Evolutionary conservation across 768 basidiomycete genomes (phyloP), one percentile per base, ranked within the genome.

Genomic region (Boletus subcaerulescens): DNA sequence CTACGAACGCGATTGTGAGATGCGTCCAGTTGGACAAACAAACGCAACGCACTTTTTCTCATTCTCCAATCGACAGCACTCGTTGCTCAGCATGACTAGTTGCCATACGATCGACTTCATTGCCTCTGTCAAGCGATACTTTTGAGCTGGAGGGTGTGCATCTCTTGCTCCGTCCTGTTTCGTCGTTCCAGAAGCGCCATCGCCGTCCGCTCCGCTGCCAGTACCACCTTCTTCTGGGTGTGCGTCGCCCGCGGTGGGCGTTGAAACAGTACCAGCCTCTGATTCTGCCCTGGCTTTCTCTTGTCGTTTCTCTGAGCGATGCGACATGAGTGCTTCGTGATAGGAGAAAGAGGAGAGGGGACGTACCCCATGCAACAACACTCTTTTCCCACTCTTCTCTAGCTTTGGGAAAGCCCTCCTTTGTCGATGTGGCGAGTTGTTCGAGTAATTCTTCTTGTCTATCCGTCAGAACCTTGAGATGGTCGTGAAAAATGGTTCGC

Each of bases 41-140:
- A n/a, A 17, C 46, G 42, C 31, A 22, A 53, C 56, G 12, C 62
- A 84, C 83, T 83, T 82, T 65, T 84, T 85, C 76, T 85, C 83
- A 54, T 84, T 84, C 72, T 84, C 74, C 41, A 80, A 52, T 55
- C 88, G 76, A 71, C 88, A 91, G 51, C 85, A 85, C 73, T 92
- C 89, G 64, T 93, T 92, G 66, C 89, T 92, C 53, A 93, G 65
- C 66, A 84, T 76, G 50, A 91, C 89, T 8, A 93, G 75, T 67
- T 87, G 80, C 89, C 89, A 94, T 58, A 94, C 82, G 29, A 83
- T 80, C 39, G 69, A 70, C 75, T 91, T 90, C 89, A 95, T 91
- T 56, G 69, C 67, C 54, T 94, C 93, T 38, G 87, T 91, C 75
- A 93, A 72, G 5, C 85, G 73, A 67, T 88, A 96, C 70, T 85